These are phyloP conservation scores for Dioszegia aurantiaca DNA, from an alignment of 768 basidiomycete genomes.

Conservation along the genomic window DNA sequence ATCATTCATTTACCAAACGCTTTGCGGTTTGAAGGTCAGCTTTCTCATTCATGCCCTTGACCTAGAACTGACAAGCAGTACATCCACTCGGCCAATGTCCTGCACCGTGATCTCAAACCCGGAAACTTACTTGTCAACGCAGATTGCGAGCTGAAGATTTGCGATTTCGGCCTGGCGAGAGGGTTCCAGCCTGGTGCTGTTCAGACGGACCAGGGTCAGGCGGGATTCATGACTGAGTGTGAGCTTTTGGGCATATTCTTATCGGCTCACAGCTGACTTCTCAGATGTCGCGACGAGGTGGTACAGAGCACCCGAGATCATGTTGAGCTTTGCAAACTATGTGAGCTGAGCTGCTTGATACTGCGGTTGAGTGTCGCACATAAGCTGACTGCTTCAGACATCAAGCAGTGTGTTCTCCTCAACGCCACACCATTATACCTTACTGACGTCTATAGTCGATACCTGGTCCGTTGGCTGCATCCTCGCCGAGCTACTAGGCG, in stretches of 20 bases:
- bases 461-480: slow-evolving; percentile 57
- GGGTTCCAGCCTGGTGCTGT: slow-evolving; percentile 75
- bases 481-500: slow-evolving; percentile 56
- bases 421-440: not conserved
- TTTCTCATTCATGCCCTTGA: slow-evolving; percentile 2
- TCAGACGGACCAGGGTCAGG: slow-evolving; percentile 58
- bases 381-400: slow-evolving; percentile 41
- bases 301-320: slow-evolving; percentile 99
- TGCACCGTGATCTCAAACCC: slow-evolving; percentile 92
- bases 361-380: too few species aligned
- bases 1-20: slow-evolving; percentile 95
- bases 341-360: too few species aligned
- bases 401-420: slow-evolving; percentile 50
- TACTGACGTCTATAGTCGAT: slow-evolving; percentile 55
- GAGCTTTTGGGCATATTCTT: slow-evolving; percentile 41
- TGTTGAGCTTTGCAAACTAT: slow-evolving; percentile 67
- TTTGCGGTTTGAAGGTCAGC: slow-evolving; percentile 85
- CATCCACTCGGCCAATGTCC: slow-evolving; percentile 95
- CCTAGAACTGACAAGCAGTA: slow-evolving; percentile 55
- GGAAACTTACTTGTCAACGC: slow-evolving; percentile 93
- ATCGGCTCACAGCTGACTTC: not conserved
- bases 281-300: slow-evolving; percentile 81
- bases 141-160: slow-evolving; percentile 77
- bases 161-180: slow-evolving; percentile 94
- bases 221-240: slow-evolving; percentile 98